Percentiles rank a stretch among this genome's conserved stretches.
Evolutionary conservation across 2,329 filamentous ascomycete genomes (phyloP).

Genomic region (Aspergillus novofumigatus): DNA sequence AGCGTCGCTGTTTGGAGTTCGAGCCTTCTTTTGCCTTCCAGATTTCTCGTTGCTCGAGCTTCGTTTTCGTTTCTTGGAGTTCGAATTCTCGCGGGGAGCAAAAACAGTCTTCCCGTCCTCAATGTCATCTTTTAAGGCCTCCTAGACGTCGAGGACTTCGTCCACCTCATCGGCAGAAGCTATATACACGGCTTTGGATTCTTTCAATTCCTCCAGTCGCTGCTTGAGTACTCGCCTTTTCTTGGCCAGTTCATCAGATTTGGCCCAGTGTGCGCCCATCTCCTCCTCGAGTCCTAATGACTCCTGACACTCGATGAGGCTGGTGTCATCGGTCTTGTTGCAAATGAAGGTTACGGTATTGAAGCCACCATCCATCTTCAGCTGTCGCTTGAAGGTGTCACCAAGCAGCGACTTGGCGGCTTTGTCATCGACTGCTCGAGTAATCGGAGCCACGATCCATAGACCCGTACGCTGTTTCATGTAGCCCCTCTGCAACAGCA

Average conservation of each 20-base stretch:
- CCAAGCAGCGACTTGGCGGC: slow-evolving; percentile 55
- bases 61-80: not conserved
- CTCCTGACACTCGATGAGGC: slow-evolving; percentile 43
- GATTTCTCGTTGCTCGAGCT: not conserved
- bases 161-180: not conserved
- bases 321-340: slow-evolving; percentile 61
- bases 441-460: slow-evolving; percentile 40
- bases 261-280: not conserved
- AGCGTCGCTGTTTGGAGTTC: not conserved
- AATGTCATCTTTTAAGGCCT: not conserved
- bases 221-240: not conserved
- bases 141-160: not conserved
- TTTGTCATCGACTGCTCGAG: slow-evolving; percentile 57
- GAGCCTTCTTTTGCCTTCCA: not conserved
- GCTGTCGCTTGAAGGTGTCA: slow-evolving; percentile 54
- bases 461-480: slow-evolving; percentile 10
- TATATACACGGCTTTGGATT: not conserved
- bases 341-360: slow-evolving; percentile 58
- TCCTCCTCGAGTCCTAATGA: slow-evolving; percentile 32
- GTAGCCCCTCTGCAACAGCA: slow-evolving; percentile 7
- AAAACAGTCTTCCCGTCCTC: not conserved
- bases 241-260: not conserved
- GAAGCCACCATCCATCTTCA: slow-evolving; percentile 56
- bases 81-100: not conserved
- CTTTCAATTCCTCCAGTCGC: not conserved